These are phyloP conservation scores for Furcasterigmium sp. DNA, from an alignment of 2,329 filamentous ascomycete genomes.

Conservation along the genomic window DNA sequence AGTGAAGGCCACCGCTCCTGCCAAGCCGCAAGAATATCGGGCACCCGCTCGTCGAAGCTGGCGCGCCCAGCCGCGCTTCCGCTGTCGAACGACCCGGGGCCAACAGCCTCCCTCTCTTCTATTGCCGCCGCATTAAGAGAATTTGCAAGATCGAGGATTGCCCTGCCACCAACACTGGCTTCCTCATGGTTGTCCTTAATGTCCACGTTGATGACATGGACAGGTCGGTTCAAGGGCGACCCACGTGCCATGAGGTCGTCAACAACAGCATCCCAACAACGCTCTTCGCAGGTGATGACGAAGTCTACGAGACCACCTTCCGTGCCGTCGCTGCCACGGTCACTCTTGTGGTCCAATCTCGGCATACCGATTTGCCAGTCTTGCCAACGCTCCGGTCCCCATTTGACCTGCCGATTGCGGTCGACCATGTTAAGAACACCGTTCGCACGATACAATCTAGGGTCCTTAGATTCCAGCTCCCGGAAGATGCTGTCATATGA, in stretches of 20 bases:
- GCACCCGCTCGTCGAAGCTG: conserved; percentile 88
- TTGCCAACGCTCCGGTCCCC: conserved; percentile 94
- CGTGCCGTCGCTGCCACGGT: conserved; percentile 74
- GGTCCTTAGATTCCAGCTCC: conserved; percentile 81
- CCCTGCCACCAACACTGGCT: conserved; percentile 81
- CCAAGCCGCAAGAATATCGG: conserved; percentile 87
- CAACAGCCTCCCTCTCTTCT: conserved; percentile 67
- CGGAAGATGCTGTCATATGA: conserved; percentile 94
- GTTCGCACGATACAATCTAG: conserved; percentile 82
- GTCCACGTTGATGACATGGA: conserved; percentile 97
- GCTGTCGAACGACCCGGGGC: conserved; percentile 62
- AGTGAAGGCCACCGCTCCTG: conserved; percentile 91
- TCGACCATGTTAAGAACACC: conserved; percentile 94
- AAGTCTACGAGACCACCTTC: conserved; percentile 89
- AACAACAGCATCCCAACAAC: conserved; percentile 96
- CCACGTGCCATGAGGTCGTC: conserved; percentile 88
- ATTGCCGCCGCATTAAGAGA: conserved; percentile 74
- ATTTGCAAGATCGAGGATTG: conserved; percentile 87
- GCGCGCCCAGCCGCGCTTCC: conserved; percentile 62
- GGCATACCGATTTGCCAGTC: conserved; percentile 91
- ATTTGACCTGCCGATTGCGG: conserved; percentile 87
- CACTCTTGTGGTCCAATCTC: conserved; percentile 66
- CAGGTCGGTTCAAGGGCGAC: conserved; percentile 80
- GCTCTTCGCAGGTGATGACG: conserved; percentile 95
- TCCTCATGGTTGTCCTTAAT: conserved; percentile 99